These are phyloP conservation scores for Apiospora pterosperma DNA, from an alignment of 2,329 filamentous ascomycete genomes.

Conservation along the genomic window DNA sequence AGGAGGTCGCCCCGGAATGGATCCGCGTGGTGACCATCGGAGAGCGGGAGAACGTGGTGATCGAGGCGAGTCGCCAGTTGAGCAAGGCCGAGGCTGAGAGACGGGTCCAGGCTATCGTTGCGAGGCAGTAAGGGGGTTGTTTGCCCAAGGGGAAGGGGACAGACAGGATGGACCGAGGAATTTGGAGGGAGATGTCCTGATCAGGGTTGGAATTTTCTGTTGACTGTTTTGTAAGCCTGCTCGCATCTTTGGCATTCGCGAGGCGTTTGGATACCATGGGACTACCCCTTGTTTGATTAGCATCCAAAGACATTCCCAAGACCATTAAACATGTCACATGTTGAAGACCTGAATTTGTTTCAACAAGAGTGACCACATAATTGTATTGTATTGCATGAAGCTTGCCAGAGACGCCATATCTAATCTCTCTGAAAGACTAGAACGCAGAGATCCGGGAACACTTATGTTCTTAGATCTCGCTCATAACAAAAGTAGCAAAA, in stretches of 20 bases:
- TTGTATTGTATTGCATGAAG: neutral
- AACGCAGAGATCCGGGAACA: neutral
- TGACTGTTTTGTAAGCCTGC: neutral
- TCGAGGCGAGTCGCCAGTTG: conserved; percentile 39
- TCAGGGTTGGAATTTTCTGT: neutral
- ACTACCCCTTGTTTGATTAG: neutral
- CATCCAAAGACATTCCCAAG: neutral
- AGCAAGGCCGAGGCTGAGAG: conserved; percentile 31
- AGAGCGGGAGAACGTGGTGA: conserved; percentile 54
- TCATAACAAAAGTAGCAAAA: neutral
- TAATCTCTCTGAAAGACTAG: conserved; percentile 1
- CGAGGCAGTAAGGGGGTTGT: neutral
- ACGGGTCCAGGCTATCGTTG: conserved; percentile 19
- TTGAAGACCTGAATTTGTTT: neutral
- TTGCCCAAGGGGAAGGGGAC: neutral
- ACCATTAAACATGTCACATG: neutral
- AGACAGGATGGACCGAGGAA: neutral
- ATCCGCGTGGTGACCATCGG: conserved; percentile 48
- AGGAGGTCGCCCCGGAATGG: conserved; percentile 56
- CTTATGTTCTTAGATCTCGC: neutral
- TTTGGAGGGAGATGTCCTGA: neutral
- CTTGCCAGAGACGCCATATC: neutral
- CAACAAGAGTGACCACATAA: neutral
- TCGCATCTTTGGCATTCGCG: neutral
- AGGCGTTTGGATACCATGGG: neutral